Evolutionary conservation across 2,329 filamentous ascomycete species (phyloP), one percentile per base, ranked within the genome.

Genomic region (Lasiodiplodia theobromae): DNA sequence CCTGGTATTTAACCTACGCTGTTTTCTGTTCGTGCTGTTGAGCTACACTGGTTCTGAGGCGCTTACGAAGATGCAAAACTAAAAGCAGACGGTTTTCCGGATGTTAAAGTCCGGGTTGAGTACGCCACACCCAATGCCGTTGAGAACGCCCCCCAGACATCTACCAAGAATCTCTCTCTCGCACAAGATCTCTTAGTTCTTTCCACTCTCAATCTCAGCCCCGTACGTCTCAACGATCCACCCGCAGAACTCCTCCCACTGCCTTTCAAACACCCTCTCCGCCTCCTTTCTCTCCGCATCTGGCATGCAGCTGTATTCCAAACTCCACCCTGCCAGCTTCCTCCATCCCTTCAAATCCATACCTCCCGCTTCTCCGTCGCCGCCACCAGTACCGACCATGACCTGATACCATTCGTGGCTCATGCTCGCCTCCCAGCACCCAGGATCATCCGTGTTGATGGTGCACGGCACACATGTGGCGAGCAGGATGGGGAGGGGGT

Each of bases 381-480:
- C 91, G 21, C 44, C 4, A 57, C 54, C 34, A 57, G 34, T 31
- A 40, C 54, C 54, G 5, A 34, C 31, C 34, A 57, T n/a, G 31
- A 40, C 54, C 28, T 94, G 91, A 75, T 93, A 93, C 74, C 93
- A 93, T 74, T 94, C 91, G 71, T 93, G 90, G 0, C 89, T 90
- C 52, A 93, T 83, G 10, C 25, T 47, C 4, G 40, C 25, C 18
- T 52, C 23, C 60, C 40, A 64, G 28, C 49, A 51, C 1, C 60
- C 60, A 7, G 90, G 91, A 71, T 94, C 93, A 73, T 94, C 91
- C 23, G 89, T 91, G 74, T 88, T 93, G 51, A 93, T 82, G 0
- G 91, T 91, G 79, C 91, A 93, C 58, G 91, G 89, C 60, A 93
- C 86, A 51, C 90, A 88, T 66, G 91, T 88, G 21, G 90, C 90